Conservation (phyloP, 2,329 filamentous ascomycete species). For the Apiospora phragmitis region DNA sequence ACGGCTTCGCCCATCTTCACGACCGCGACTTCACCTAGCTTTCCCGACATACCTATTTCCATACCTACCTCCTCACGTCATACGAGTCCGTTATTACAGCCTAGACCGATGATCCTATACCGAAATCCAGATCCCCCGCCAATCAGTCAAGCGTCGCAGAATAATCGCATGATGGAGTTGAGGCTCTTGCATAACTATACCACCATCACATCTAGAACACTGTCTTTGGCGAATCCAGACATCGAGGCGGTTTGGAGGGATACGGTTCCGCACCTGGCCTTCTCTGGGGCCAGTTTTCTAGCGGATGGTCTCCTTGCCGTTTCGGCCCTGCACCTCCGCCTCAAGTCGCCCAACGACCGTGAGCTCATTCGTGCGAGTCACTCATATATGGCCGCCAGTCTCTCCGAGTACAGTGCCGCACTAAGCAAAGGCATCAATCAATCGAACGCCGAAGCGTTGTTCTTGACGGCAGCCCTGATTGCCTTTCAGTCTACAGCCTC, state of each 20-base stretch:
- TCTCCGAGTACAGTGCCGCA: slow-evolving; percentile 59
- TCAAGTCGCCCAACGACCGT: slow-evolving; percentile 56
- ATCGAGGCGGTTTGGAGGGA: slow-evolving; percentile 60
- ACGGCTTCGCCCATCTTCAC: slow-evolving; percentile 24
- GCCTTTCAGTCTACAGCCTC: slow-evolving; percentile 67
- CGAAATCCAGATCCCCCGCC: slow-evolving; percentile 36
- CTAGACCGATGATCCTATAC: slow-evolving; percentile 6
- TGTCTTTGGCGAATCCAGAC: slow-evolving; percentile 52
- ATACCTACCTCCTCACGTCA: neutral
- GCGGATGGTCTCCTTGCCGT: slow-evolving; percentile 66
- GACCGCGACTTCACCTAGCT: slow-evolving; percentile 23
- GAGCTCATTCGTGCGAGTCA: slow-evolving; percentile 63
- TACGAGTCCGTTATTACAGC: slow-evolving; percentile 3
- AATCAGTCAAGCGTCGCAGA: slow-evolving; percentile 36
- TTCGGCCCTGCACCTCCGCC: slow-evolving; percentile 62
- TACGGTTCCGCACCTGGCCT: slow-evolving; percentile 61
- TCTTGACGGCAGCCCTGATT: slow-evolving; percentile 63
- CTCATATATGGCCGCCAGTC: slow-evolving; percentile 63
- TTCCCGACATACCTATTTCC: slow-evolving; percentile 26
- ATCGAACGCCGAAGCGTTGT: slow-evolving; percentile 62
- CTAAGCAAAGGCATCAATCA: slow-evolving; percentile 58
- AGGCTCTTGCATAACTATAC: slow-evolving; percentile 67
- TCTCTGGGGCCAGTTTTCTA: slow-evolving; percentile 57
- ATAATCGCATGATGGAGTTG: slow-evolving; percentile 57
- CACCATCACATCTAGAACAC: slow-evolving; percentile 58